phyloP scores from a whole-genome alignment of 2,329 filamentous ascomycete genomes.

The Penicillium aurantiogriseum region DNA sequence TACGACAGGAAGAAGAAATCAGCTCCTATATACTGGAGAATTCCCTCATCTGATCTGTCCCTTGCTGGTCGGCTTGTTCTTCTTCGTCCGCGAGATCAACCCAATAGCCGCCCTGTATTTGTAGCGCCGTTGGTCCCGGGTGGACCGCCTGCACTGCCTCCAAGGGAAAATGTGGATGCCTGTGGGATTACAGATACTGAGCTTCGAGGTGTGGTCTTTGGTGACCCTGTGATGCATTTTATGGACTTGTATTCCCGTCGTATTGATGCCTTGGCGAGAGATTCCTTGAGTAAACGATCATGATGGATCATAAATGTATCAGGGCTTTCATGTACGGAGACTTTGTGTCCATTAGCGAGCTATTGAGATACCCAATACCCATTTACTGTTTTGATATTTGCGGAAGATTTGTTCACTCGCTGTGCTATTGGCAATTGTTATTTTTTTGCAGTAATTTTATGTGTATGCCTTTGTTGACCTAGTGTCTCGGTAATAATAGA shows the following conservation, averaged over 20 bases:
- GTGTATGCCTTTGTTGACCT: not conserved
- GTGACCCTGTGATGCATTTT: constrained; percentile 74
- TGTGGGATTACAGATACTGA: constrained; percentile 67
- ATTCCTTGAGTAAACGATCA: constrained; percentile 55
- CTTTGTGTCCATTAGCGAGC: not conserved
- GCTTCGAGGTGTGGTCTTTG: constrained; percentile 71
- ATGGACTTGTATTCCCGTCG: constrained; percentile 75
- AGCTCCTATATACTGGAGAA: constrained; percentile 8
- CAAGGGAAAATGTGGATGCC: constrained; percentile 63
- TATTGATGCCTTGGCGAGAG: constrained; percentile 69
- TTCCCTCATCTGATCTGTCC: constrained; percentile 11
- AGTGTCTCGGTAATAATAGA: not conserved
- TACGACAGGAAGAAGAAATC: constrained; percentile 28
- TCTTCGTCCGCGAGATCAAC: constrained; percentile 29
- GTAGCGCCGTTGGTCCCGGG: constrained; percentile 69
- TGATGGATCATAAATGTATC: not conserved
- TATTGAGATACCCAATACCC: not conserved
- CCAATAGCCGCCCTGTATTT: constrained; percentile 66
- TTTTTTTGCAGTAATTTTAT: not conserved
- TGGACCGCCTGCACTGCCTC: constrained; percentile 57
- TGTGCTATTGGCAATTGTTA: not conserved
- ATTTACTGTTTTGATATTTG: not conserved
- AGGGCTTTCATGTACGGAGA: not conserved
- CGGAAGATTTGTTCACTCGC: not conserved
- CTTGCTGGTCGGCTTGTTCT: constrained; percentile 19